A percentile compares a stretch with the other conserved stretches of the same genome.
Evolutionary conservation across 306 rosid species (phyloP).

Genomic region (Cajanus cajan): DNA sequence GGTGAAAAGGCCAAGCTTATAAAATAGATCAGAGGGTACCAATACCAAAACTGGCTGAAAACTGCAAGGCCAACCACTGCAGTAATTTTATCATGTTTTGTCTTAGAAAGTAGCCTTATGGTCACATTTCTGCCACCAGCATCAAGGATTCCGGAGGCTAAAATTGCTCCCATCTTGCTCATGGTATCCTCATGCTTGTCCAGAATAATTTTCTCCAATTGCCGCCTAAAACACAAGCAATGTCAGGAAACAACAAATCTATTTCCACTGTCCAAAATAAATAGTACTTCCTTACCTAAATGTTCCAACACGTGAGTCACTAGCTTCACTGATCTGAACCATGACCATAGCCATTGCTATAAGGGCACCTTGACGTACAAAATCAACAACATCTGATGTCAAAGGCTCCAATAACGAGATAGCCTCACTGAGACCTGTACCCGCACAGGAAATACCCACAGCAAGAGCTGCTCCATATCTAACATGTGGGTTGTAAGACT

Average conservation of each 20-base stretch:
- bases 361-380: conserved; percentile 98
- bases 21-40: conserved; percentile 98
- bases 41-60: conserved; percentile 99
- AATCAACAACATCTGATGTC: conserved; percentile 97
- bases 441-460: conserved; percentile 97
- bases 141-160: conserved; percentile 98
- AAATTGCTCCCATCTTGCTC: conserved; percentile 99
- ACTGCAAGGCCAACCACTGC: conserved; percentile 99
- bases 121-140: conserved; percentile 99
- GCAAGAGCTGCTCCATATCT: conserved; percentile 99
- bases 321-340: conserved; percentile 96
- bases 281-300: conserved; percentile 57
- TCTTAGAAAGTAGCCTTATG: conserved; percentile 81
- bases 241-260: neutral
- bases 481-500: conserved; percentile 97
- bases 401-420: conserved; percentile 94
- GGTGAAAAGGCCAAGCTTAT: conserved; percentile 90
- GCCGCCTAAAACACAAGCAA: conserved; percentile 59
- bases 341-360: conserved; percentile 99
- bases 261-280: neutral
- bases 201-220: conserved; percentile 90
- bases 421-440: conserved; percentile 97
- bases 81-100: conserved; percentile 92
- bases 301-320: conserved; percentile 94
- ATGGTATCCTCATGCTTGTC: conserved; percentile 99